Evolutionary conservation across 2,329 filamentous ascomycete genomes (phyloP).

Genomic region (Fusarium keratoplasticum): DNA sequence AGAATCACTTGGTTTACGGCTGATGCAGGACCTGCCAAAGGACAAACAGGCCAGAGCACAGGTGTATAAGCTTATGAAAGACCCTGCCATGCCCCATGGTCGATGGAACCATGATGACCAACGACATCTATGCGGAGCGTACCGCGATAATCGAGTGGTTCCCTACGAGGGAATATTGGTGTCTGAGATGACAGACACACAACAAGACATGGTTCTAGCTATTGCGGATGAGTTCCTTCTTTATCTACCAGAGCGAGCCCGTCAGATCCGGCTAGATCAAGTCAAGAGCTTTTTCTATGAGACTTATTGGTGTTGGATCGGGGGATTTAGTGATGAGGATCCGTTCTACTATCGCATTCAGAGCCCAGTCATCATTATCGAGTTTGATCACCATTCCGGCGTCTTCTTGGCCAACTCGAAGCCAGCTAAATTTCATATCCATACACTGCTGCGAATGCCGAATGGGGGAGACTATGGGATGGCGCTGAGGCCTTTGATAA

Average conservation of each 20-base stretch:
- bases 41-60: slow-evolving; percentile 62
- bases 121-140: slow-evolving; percentile 76
- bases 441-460: slow-evolving; percentile 77
- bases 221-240: slow-evolving; percentile 74
- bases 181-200: slow-evolving; percentile 56
- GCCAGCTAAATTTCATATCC: slow-evolving; percentile 75
- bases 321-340: slow-evolving; percentile 61
- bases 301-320: slow-evolving; percentile 85
- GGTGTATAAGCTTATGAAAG: slow-evolving; percentile 68
- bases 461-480: slow-evolving; percentile 80
- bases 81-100: slow-evolving; percentile 73
- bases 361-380: slow-evolving; percentile 77
- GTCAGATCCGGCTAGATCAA: slow-evolving; percentile 65
- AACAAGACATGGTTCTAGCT: slow-evolving; percentile 65
- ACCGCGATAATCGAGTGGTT: slow-evolving; percentile 80
- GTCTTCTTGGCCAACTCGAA: slow-evolving; percentile 80
- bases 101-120: slow-evolving; percentile 86
- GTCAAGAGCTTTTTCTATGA: slow-evolving; percentile 68
- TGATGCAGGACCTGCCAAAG: slow-evolving; percentile 71
- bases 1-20: slow-evolving; percentile 69
- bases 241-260: slow-evolving; percentile 71
- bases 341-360: slow-evolving; percentile 83
- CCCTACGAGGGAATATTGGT: slow-evolving; percentile 75
- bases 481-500: neutral
- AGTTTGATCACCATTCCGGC: slow-evolving; percentile 84